Conservation (phyloP, 805 yeast species). For the Blastobotrys terrestris region DNA sequence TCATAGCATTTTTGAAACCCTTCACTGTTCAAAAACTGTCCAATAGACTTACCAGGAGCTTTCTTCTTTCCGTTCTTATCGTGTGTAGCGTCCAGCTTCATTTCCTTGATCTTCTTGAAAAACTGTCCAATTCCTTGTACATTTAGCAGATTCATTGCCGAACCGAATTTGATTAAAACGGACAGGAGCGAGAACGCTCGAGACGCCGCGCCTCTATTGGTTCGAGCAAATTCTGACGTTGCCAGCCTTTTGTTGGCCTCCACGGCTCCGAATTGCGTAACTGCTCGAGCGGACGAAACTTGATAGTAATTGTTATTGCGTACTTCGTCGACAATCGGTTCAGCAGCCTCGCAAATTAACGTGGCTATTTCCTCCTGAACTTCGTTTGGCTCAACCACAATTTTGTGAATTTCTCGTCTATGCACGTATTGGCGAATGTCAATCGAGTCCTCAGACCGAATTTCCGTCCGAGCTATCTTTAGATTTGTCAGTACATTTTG, state of each 20-base stretch:
- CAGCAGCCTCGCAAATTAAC: constrained; percentile 54
- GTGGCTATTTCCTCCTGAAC: constrained; percentile 55
- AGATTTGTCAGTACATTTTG: constrained; percentile 77
- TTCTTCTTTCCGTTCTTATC: constrained; percentile 20
- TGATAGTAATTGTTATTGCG: constrained; percentile 58
- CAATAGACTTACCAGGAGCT: constrained; percentile 54
- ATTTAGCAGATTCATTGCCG: constrained; percentile 42
- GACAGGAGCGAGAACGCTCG: constrained; percentile 37
- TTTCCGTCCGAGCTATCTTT: constrained; percentile 68
- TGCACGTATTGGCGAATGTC: constrained; percentile 81
- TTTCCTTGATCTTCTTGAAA: constrained; percentile 54
- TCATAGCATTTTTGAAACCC: constrained; percentile 40
- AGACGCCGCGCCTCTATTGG: constrained; percentile 12
- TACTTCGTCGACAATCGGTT: constrained; percentile 59
- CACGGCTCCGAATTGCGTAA: constrained; percentile 66
- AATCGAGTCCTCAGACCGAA: constrained; percentile 75
- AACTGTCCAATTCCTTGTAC: constrained; percentile 82
- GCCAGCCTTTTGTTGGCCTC: constrained; percentile 52
- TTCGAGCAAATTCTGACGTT: constrained; percentile 18
- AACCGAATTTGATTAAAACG: constrained; percentile 65
- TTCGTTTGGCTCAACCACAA: constrained; percentile 46
- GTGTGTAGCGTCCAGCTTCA: constrained; percentile 27
- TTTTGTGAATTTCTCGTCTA: constrained; percentile 51
- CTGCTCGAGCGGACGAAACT: constrained; percentile 56
- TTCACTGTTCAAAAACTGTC: constrained; percentile 53